A percentile compares a stretch with the other conserved stretches of the same genome.
These are phyloP conservation scores for Diaporthe sp. DNA, from an alignment of 2,329 filamentous ascomycete species.

Conservation along the genomic window DNA sequence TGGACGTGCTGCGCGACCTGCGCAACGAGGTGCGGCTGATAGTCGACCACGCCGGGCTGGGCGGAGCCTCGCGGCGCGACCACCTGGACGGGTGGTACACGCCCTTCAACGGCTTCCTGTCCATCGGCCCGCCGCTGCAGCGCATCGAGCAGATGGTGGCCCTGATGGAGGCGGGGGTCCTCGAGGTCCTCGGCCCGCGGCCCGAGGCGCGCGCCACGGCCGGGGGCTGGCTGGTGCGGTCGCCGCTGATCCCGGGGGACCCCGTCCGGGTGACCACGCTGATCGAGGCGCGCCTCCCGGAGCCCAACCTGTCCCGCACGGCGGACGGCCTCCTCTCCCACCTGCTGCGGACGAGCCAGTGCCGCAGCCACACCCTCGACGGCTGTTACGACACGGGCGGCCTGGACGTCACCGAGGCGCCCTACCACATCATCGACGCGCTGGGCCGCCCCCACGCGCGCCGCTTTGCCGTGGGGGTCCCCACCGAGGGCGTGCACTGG, in stretches of 20 bases:
- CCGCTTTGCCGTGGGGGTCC: slow-evolving; percentile 15
- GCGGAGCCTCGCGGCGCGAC: neutral
- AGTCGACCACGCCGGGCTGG: slow-evolving; percentile 11
- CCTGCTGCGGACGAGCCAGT: slow-evolving; percentile 1
- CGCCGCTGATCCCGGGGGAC: neutral
- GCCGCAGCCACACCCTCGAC: neutral
- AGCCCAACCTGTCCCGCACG: neutral
- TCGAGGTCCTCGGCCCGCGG: neutral
- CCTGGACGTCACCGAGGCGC: slow-evolving; percentile 2
- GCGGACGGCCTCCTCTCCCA: neutral
- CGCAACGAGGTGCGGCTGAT: slow-evolving; percentile 20
- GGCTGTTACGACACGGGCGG: slow-evolving; percentile 20
- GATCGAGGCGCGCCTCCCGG: slow-evolving; percentile 4
- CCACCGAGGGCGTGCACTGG: slow-evolving; percentile 25
- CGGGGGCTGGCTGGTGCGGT: neutral
- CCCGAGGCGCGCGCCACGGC: neutral
- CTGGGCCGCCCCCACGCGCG: neutral
- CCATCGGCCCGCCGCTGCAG: slow-evolving; percentile 14
- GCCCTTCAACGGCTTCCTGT: slow-evolving; percentile 18
- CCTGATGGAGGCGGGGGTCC: slow-evolving; percentile 4
- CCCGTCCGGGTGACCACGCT: neutral
- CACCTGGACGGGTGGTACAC: slow-evolving; percentile 27
- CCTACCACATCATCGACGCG: slow-evolving; percentile 15
- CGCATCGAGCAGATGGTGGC: slow-evolving; percentile 27
- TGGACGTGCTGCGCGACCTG: slow-evolving; percentile 24